Conservation (phyloP, 768 basidiomycete species). For the Podaxis mareebaensis region DNA sequence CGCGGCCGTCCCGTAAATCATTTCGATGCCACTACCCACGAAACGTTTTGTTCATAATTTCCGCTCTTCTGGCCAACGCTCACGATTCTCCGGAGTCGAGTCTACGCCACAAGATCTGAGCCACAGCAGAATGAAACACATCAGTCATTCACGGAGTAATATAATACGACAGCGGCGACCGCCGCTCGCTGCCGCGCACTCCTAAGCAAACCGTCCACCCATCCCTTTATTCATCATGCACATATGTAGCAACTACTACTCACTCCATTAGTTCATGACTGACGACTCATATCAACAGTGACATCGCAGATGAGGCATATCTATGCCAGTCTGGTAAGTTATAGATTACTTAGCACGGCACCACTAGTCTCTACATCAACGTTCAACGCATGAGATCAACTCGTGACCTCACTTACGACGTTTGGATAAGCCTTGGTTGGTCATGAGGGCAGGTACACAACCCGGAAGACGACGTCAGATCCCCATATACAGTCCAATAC, state of each 20-base stretch:
- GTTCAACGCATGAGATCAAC: constrained; percentile 2
- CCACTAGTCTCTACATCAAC: not conserved
- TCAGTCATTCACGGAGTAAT: not conserved
- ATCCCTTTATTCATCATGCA: not conserved
- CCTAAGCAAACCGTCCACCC: not conserved
- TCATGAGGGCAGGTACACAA: constrained; percentile 5
- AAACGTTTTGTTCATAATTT: not conserved
- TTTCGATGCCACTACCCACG: not conserved
- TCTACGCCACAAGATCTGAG: constrained; percentile 11
- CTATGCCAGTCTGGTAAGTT: not conserved
- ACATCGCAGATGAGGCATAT: not conserved
- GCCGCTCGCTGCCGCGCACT: not conserved
- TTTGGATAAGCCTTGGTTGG: not conserved
- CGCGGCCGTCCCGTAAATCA: not conserved
- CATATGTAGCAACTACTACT: not conserved
- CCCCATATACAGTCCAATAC: not conserved
- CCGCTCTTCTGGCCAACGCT: not conserved
- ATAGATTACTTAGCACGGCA: not conserved
- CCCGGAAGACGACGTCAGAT: constrained; percentile 5
- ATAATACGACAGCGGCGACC: too few relatives aligned
- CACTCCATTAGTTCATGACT: not conserved
- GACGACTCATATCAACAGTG: not conserved
- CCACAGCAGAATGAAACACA: not conserved
- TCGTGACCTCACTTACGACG: constrained; percentile 2
- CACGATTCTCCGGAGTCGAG: not conserved